phyloP scores from a whole-genome alignment of 2,329 filamentous ascomycete species.

The Alternaria postmessia region DNA sequence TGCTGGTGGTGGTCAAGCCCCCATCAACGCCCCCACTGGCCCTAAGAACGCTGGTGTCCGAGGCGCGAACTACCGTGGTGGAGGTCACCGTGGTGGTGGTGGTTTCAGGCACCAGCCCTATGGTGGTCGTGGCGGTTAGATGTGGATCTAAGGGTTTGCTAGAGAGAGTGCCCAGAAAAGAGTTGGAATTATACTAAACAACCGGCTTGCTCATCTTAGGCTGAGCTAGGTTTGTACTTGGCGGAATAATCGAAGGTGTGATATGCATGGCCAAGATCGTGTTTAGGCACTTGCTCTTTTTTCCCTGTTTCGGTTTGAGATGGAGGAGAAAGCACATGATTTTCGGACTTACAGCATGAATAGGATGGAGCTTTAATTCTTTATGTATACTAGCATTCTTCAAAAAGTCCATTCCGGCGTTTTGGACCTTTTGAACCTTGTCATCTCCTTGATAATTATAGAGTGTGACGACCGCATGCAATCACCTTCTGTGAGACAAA shows the following conservation, averaged over 20 bases:
- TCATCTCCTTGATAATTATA: background rate
- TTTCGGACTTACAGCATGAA: background rate
- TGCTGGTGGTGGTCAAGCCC: slow-evolving; percentile 55
- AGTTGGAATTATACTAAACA: background rate
- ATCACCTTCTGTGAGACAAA: background rate
- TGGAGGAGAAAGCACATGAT: background rate
- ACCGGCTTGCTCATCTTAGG: background rate
- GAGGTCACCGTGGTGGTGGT: slow-evolving; percentile 60
- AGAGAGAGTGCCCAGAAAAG: background rate
- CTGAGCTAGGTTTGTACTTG: background rate
- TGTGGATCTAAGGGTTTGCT: background rate
- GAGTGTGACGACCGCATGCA: background rate
- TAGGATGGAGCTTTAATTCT: background rate
- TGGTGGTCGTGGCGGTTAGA: slow-evolving; percentile 32
- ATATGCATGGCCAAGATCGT: background rate
- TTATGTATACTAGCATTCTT: slow-evolving; percentile 5
- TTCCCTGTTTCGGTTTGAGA: background rate
- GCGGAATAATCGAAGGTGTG: background rate
- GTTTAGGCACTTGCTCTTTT: background rate
- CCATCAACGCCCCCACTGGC: slow-evolving; percentile 88
- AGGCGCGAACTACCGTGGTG: slow-evolving; percentile 91
- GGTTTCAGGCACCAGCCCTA: slow-evolving; percentile 47
- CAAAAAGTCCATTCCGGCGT: slow-evolving; percentile 5
- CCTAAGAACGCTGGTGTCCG: slow-evolving; percentile 94
- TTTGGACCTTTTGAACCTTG: background rate